phyloP scores from a whole-genome alignment of 1,284 basidiomycete genomes.

The Leccinum solheimii region DNA sequence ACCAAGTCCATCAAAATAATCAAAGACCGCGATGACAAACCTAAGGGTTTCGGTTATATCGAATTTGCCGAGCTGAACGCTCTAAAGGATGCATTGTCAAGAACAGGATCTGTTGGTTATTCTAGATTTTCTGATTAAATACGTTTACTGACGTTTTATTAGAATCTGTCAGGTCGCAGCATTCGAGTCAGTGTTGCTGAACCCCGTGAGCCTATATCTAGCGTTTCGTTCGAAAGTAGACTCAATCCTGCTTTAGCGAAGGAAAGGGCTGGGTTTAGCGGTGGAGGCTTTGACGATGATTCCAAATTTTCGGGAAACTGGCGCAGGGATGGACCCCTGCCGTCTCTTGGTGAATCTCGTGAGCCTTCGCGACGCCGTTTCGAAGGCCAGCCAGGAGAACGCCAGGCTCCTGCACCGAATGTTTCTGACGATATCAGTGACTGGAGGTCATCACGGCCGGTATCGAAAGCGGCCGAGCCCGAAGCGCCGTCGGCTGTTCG shows the following conservation, averaged over 20 bases:
- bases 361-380: slow-evolving; percentile 64
- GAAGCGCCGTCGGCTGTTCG: slow-evolving; percentile 50
- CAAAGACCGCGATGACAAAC: slow-evolving; percentile 86
- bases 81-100: slow-evolving; percentile 79
- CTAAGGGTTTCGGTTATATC: slow-evolving; percentile 98
- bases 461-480: slow-evolving; percentile 46
- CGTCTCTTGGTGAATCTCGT: slow-evolving; percentile 54
- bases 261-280: slow-evolving; percentile 62
- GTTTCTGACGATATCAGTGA: slow-evolving; percentile 61
- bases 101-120: slow-evolving; percentile 51
- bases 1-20: slow-evolving; percentile 91
- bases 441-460: slow-evolving; percentile 68
- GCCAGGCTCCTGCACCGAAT: slow-evolving; percentile 36
- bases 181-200: slow-evolving; percentile 95
- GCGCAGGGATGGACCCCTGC: slow-evolving; percentile 87
- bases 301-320: slow-evolving; percentile 78
- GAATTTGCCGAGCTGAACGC: slow-evolving; percentile 87
- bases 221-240: slow-evolving; percentile 1
- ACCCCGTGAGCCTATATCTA: slow-evolving; percentile 64
- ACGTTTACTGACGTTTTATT: slow-evolving; percentile 11
- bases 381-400: slow-evolving; percentile 53
- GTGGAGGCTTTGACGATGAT: slow-evolving; percentile 54
- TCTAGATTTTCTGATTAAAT: slow-evolving; percentile 1
- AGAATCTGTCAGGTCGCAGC: slow-evolving; percentile 77
- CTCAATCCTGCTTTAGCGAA: slow-evolving; percentile 54